These are phyloP conservation scores for Aspergillus quadrilineatus DNA, from an alignment of 2,329 filamentous ascomycete species.

Conservation along the genomic window DNA sequence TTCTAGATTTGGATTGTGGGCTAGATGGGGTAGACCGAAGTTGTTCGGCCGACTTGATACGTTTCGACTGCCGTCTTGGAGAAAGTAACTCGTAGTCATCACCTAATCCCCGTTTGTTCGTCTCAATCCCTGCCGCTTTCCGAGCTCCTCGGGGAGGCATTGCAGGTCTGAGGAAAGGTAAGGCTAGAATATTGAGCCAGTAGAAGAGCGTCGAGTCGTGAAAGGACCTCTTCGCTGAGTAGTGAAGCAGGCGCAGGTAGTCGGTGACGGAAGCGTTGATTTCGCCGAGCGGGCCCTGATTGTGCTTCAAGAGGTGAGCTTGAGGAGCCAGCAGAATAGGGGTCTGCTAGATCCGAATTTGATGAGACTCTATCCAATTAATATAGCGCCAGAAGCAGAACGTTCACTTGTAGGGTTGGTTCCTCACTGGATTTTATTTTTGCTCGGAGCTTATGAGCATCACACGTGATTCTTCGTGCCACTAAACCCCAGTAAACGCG, in stretches of 20 bases:
- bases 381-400: too few species aligned
- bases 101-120: conserved; percentile 31
- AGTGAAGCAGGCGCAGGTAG: background rate
- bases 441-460: too few species aligned
- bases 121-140: conserved; percentile 15
- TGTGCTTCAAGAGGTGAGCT: background rate
- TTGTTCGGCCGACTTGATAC: conserved; percentile 24
- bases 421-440: too few species aligned
- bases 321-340: background rate
- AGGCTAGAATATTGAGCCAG: background rate
- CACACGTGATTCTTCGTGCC: too few species aligned
- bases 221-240: background rate
- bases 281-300: background rate
- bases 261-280: background rate
- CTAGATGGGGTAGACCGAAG: background rate
- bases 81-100: conserved; percentile 23
- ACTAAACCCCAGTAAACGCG: too few species aligned
- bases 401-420: too few species aligned
- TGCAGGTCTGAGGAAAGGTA: background rate
- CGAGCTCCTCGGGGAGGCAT: conserved; percentile 21
- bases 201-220: background rate
- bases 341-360: too few species aligned
- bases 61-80: conserved; percentile 31
- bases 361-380: too few species aligned
- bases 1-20: background rate